Conservation (phyloP, 371 early-diverging fungal genomes). For the Quaeritorhiza haematococci region DNA sequence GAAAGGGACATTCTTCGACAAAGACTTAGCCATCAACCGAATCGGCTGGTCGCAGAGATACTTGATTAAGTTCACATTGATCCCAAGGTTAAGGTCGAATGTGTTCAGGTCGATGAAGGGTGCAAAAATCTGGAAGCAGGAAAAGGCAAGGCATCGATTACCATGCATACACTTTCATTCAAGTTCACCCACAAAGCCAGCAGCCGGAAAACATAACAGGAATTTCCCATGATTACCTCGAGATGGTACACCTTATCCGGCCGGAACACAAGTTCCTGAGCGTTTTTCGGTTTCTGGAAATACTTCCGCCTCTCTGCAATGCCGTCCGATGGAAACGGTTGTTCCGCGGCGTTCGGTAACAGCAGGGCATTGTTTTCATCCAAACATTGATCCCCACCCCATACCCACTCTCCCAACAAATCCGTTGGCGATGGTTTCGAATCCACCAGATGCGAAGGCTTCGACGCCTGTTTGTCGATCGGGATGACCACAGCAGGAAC, state of each 20-base stretch:
- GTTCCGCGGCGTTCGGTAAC: slow-evolving; percentile 21
- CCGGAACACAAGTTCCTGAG: slow-evolving; percentile 47
- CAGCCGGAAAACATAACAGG: neutral
- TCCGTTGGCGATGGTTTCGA: slow-evolving; percentile 14
- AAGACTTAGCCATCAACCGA: slow-evolving; percentile 43
- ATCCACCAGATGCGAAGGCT: slow-evolving; percentile 7
- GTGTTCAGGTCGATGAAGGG: slow-evolving; percentile 73
- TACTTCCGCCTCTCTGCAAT: slow-evolving; percentile 49
- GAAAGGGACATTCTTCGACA: slow-evolving; percentile 32
- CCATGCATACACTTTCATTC: no score
- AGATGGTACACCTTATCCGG: slow-evolving; percentile 59
- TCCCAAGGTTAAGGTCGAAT: slow-evolving; percentile 62
- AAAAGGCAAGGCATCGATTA: neutral
- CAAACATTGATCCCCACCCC: slow-evolving; percentile 31
- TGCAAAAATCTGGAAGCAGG: slow-evolving; percentile 48
- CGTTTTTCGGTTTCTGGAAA: slow-evolving; percentile 53
- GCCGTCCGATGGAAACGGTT: slow-evolving; percentile 20
- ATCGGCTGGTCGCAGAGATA: slow-evolving; percentile 64
- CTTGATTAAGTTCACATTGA: slow-evolving; percentile 57
- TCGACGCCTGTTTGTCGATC: neutral
- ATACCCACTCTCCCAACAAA: slow-evolving; percentile 32
- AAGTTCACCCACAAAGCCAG: no score
- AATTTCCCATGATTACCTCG: slow-evolving; percentile 33
- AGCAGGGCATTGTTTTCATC: slow-evolving; percentile 29
- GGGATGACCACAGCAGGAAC: neutral